These are phyloP conservation scores for Parathielavia hyrcaniae DNA, from an alignment of 495 filamentous ascomycete genomes.

Conservation along the genomic window DNA sequence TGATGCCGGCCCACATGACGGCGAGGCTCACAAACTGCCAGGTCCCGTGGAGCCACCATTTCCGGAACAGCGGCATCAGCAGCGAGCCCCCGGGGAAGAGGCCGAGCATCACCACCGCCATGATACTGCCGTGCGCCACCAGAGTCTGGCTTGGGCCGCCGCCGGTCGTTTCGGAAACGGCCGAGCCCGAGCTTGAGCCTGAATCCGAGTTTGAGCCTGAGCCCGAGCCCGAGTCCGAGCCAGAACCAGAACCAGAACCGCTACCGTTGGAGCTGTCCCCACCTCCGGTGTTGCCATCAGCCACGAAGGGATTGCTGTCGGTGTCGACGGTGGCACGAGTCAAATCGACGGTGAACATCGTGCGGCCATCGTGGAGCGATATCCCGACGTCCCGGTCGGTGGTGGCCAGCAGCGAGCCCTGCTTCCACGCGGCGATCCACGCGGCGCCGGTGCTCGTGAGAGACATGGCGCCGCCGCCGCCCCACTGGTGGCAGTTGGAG, in stretches of 20 bases:
- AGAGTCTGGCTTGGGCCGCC: slow-evolving; percentile 21
- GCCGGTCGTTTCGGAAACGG: neutral
- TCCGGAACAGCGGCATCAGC: slow-evolving; percentile 49
- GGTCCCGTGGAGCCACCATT: slow-evolving; percentile 49
- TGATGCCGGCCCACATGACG: slow-evolving; percentile 55
- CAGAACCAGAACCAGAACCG: slow-evolving; percentile 25
- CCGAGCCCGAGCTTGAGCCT: slow-evolving; percentile 25
- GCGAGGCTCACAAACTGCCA: slow-evolving; percentile 54
- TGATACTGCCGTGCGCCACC: slow-evolving; percentile 47
- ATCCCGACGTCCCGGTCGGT: slow-evolving; percentile 46
- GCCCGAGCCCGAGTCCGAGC: slow-evolving; percentile 14
- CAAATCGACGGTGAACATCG: slow-evolving; percentile 53
- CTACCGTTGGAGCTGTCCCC: neutral
- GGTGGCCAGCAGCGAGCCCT: slow-evolving; percentile 52
- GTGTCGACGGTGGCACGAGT: slow-evolving; percentile 47
- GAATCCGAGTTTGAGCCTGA: slow-evolving; percentile 15
- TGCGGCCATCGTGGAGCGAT: slow-evolving; percentile 51
- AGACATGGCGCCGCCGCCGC: slow-evolving; percentile 51
- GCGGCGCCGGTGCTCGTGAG: slow-evolving; percentile 42
- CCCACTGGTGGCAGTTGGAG: slow-evolving; percentile 44
- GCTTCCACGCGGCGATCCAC: slow-evolving; percentile 64
- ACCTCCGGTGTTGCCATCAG: slow-evolving; percentile 8
- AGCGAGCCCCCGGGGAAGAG: slow-evolving; percentile 54
- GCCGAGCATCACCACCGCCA: slow-evolving; percentile 51
- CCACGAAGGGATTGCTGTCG: slow-evolving; percentile 57